A percentile compares a stretch with the other conserved stretches of the same genome.
These are phyloP conservation scores for Cutaneotrichosporon sp. DNA, from an alignment of 1,284 basidiomycete species.

Conservation along the genomic window DNA sequence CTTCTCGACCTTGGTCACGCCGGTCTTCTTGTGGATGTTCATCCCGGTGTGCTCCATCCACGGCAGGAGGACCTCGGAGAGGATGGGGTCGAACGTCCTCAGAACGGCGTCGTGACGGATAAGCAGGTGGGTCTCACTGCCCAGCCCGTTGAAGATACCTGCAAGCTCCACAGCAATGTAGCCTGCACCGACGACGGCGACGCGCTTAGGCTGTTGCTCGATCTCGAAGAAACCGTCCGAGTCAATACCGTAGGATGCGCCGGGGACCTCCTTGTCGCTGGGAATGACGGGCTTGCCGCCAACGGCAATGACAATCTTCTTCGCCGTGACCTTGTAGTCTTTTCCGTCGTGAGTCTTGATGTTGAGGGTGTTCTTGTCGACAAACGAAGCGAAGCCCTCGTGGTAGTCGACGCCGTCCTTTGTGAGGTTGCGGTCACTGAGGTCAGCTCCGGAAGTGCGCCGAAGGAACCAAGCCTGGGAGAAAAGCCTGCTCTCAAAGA, in stretches of 20 bases:
- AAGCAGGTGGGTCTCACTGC: slow-evolving; percentile 83
- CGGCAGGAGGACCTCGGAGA: slow-evolving; percentile 80
- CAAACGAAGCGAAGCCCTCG: slow-evolving; percentile 69
- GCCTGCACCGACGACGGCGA: slow-evolving; percentile 90
- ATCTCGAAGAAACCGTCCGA: slow-evolving; percentile 97
- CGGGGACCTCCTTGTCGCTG: slow-evolving; percentile 74
- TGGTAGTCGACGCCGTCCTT: slow-evolving; percentile 89
- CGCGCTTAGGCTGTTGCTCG: slow-evolving; percentile 81
- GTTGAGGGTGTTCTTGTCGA: slow-evolving; percentile 61
- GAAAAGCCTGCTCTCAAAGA: no score
- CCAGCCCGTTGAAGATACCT: slow-evolving; percentile 79
- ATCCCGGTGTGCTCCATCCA: slow-evolving; percentile 84
- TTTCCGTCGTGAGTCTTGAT: slow-evolving; percentile 60
- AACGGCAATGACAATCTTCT: slow-evolving; percentile 76
- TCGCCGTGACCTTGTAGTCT: slow-evolving; percentile 64
- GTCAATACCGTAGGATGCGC: slow-evolving; percentile 80
- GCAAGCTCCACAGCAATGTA: slow-evolving; percentile 97
- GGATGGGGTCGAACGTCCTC: slow-evolving; percentile 82
- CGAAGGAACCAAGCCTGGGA: no score
- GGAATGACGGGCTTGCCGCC: slow-evolving; percentile 82
- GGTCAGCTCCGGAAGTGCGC: no score
- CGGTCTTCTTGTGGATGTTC: slow-evolving; percentile 72
- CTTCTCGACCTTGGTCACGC: slow-evolving; percentile 70
- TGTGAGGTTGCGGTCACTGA: slow-evolving; percentile 67
- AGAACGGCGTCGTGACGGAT: slow-evolving; percentile 87